These are phyloP conservation scores for Artemisia tridentata DNA, from an alignment of 129 eudicot species.

Conservation along the genomic window DNA sequence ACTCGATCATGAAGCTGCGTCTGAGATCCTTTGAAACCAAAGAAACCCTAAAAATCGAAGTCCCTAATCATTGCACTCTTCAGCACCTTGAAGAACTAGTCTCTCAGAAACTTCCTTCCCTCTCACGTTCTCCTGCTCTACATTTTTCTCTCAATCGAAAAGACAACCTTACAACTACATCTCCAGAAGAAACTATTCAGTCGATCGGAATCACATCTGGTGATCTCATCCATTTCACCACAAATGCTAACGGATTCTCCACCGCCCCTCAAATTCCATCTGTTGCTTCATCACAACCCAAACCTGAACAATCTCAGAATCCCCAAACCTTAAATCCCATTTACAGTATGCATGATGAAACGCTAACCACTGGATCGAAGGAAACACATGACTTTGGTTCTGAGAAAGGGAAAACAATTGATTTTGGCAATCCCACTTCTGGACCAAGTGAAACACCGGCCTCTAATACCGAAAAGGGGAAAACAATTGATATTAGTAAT, in stretches of 20 bases:
- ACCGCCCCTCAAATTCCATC: slow-evolving; percentile 15
- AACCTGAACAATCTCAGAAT: slow-evolving; percentile 16
- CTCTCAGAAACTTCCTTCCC: slow-evolving; percentile 36
- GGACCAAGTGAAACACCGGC: too few relatives aligned
- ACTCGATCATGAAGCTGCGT: slow-evolving; percentile 57
- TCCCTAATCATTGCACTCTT: slow-evolving; percentile 52
- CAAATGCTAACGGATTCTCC: slow-evolving; percentile 37
- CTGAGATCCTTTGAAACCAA: slow-evolving; percentile 67
- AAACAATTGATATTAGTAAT: slow-evolving; percentile 2
- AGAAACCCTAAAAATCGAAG: slow-evolving; percentile 62
- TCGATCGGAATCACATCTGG: slow-evolving; percentile 74
- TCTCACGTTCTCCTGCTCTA: slow-evolving; percentile 33
- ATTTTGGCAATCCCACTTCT: neutral
- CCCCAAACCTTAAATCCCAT: slow-evolving; percentile 14
- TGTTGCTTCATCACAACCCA: neutral
- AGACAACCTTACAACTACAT: slow-evolving; percentile 44
- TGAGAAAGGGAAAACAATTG: slow-evolving; percentile 11
- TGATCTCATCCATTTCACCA: slow-evolving; percentile 69
- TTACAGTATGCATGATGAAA: slow-evolving; percentile 22
- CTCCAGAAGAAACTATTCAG: slow-evolving; percentile 51
- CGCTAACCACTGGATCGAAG: neutral
- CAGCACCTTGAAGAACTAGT: slow-evolving; percentile 47
- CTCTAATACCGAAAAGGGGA: slow-evolving; percentile 15
- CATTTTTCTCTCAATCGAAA: slow-evolving; percentile 68
- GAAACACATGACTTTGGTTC: neutral